Evolutionary conservation across 805 yeast genomes (phyloP), one percentile per base, ranked within the genome.

Genomic region (Candida tallmaniae): DNA sequence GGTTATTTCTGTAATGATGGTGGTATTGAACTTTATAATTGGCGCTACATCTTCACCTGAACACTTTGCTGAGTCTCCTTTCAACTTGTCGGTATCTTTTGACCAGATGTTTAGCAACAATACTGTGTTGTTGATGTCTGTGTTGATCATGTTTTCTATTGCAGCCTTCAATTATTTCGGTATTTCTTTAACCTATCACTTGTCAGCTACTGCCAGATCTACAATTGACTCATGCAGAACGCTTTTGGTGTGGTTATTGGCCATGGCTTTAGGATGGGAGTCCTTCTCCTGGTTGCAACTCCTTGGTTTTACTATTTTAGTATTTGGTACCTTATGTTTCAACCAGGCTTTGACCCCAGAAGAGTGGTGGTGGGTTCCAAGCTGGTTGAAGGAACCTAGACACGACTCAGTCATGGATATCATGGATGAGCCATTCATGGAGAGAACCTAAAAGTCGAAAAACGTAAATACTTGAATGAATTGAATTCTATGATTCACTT

Each of bases 211-310:
- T 1, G 70, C 89, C 2, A 67, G 93, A 50, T 78, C 87, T 15
- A 84, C 93, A 2, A 73, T 84, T 32, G 94, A 84, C 50, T 79
- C 88, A 0, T 79, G 83, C 39, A 68, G 94, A 44, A 83, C 93
- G 0, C 57, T 83, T 16, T 56, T 81, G 18, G 89, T 84, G 12
- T 84, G 94, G 94, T 24, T 79, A 1, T 72, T 81, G 6, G 84
- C 93, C 0, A 60, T 84, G 32, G 34, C 56, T 15, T 48, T 83
- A 42, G 93, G 90, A 3, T 84, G 93, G 94, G 93, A 84, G 55
- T 47, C 65, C 1, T 84, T 83, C 58, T 66, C 67, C 14, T 47
- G 60, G n/a, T 55, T 80, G 33, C 94, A 84, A 53, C 59, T 78
- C 14, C 19, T 72, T 13, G 94, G 93, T 0, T 84, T 84, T 49